A percentile compares a stretch with the other conserved stretches of the same genome.
Evolutionary conservation across 768 basidiomycete genomes (phyloP).

Genomic region (Auricularia cornea): DNA sequence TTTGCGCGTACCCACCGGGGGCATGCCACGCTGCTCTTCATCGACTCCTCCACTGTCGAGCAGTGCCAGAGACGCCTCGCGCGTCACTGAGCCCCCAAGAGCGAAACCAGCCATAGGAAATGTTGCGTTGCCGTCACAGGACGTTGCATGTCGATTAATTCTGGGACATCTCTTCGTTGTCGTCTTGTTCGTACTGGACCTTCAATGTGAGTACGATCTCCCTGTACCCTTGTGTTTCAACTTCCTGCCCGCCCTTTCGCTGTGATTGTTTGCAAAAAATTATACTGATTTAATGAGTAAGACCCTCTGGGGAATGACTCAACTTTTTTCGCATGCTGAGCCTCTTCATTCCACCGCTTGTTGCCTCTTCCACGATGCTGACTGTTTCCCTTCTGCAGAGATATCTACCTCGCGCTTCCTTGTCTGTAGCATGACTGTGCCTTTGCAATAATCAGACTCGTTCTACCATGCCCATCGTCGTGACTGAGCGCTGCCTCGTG

Average conservation of each 20-base stretch:
- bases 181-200: not conserved
- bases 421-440: too few species aligned
- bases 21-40: slow-evolving; percentile 1
- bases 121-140: not conserved
- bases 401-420: too few species aligned
- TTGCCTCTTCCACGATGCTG: too few species aligned
- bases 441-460: too few species aligned
- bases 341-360: not conserved
- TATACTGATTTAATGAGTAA: slow-evolving; percentile 3
- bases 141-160: not conserved
- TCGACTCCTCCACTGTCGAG: not conserved
- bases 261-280: not conserved
- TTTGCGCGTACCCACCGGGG: not conserved
- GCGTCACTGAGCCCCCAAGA: slow-evolving; percentile 1
- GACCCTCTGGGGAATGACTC: not conserved
- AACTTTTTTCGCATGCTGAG: not conserved
- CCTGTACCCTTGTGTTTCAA: not conserved
- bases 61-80: not conserved
- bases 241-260: not conserved
- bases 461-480: too few species aligned
- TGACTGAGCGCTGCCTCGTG: too few species aligned
- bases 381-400: too few species aligned
- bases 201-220: not conserved
- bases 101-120: not conserved
- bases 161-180: not conserved